Evolutionary conservation across 441 rosid genomes (phyloP), one percentile per base, ranked within the genome.

Genomic region (Erodium moschatum): DNA sequence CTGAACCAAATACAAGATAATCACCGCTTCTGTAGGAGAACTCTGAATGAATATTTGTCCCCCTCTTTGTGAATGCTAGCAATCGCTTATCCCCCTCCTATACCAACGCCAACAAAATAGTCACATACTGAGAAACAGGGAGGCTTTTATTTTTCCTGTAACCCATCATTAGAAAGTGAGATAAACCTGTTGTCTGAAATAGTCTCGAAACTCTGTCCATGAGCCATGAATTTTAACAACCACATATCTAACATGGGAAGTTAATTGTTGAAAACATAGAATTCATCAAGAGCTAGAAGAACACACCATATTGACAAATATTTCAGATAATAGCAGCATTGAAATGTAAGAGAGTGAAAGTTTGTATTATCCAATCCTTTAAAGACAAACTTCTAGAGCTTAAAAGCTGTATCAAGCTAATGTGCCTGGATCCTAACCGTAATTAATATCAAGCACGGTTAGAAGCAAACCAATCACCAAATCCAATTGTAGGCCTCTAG

Each of bases 51-150:
- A 80, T 80, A 40, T 69, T 24, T 6, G 88, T 84, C 71, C 98
- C 98, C 79, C 91, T 83, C 81, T 93, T 90, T 6, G 98, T 93
- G 75, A 90, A 87, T 77, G 97, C 98, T 48, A 90, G 76, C 90
- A 92, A 69, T 52, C 94, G 84, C 76, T 89, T 92, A 68, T 85
- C 80, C 42, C 96, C 98, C 78, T 86, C 96, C 97, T 90, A 74
- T 13, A 60, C 67, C 66, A 68, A 8, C 71, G 69, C 67, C 56
- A 72, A 52, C 40, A 67, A 67, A 7, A 72, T 12, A 42, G 42
- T 33, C 12, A 60, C 5, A 67, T 63, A 11, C n/a, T 35, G 40
- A 56, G 67, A 64, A 21, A 64, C 11, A 71, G 63, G 20, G 33
- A 46, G 60, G 65, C 56, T 42, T 64, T 68, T 29, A 29, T 35